These are phyloP conservation scores for Penicillium alfredii DNA, from an alignment of 495 filamentous ascomycete genomes.

Conservation along the genomic window DNA sequence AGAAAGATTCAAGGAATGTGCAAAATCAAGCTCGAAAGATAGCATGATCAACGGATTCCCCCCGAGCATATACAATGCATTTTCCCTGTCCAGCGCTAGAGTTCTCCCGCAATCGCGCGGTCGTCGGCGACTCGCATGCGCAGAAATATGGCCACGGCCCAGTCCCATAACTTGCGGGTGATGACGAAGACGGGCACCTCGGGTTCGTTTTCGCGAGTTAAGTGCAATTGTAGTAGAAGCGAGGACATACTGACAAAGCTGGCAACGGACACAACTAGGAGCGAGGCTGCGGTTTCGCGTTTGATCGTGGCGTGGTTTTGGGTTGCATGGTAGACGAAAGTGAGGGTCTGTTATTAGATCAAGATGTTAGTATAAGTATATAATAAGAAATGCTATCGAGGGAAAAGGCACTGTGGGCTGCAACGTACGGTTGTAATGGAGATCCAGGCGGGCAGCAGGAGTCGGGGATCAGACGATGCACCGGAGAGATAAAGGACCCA, in stretches of 20 bases:
- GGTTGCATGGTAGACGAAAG: conserved; percentile 72
- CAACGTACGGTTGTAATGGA: conserved; percentile 70
- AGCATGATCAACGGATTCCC: too few species aligned
- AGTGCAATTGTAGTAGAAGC: conserved; percentile 62
- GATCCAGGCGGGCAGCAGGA: conserved; percentile 82
- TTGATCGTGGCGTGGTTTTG: conserved; percentile 76
- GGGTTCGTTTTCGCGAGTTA: conserved; percentile 57
- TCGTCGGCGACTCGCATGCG: conserved; percentile 38
- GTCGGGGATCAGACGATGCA: conserved; percentile 65
- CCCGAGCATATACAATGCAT: too few species aligned
- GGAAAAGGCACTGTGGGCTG: neutral
- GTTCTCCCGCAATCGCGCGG: conserved; percentile 15
- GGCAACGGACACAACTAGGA: conserved; percentile 67
- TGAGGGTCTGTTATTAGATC: conserved; percentile 52
- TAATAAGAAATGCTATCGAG: neutral
- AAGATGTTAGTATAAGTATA: neutral
- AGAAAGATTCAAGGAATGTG: neutral
- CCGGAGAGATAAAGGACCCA: conserved; percentile 73
- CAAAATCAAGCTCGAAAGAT: conserved; percentile 5
- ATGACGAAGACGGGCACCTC: conserved; percentile 58
- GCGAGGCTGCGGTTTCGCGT: conserved; percentile 72
- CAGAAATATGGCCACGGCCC: conserved; percentile 35
- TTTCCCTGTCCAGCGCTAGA: too few species aligned
- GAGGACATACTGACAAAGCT: conserved; percentile 71
- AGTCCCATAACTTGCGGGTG: conserved; percentile 41